A percentile compares a stretch with the other conserved stretches of the same genome.
These are phyloP conservation scores for Hypoxylon sp. DNA, from an alignment of 2,329 filamentous ascomycete genomes.

Conservation along the genomic window DNA sequence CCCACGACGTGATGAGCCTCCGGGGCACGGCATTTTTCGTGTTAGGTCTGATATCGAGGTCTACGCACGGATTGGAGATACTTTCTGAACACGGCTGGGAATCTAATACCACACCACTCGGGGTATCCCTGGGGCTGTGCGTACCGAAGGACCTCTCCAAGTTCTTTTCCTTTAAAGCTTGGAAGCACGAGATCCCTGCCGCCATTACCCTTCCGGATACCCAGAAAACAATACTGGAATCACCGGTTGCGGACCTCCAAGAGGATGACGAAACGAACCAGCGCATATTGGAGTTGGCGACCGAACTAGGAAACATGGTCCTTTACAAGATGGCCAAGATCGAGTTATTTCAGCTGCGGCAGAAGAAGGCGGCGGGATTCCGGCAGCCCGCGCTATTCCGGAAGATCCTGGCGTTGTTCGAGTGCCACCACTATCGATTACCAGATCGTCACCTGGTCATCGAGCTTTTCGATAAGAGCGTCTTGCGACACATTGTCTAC, in stretches of 20 bases:
- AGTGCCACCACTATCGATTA: slow-evolving; percentile 89
- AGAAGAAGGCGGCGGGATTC: slow-evolving; percentile 80
- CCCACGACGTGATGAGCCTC: slow-evolving; percentile 89
- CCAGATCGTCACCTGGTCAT: slow-evolving; percentile 90
- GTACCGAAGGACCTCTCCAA: slow-evolving; percentile 82
- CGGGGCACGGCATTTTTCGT: slow-evolving; percentile 98
- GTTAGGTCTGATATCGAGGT: slow-evolving; percentile 89
- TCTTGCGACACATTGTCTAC: slow-evolving; percentile 86
- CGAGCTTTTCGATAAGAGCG: slow-evolving; percentile 92
- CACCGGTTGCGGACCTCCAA: slow-evolving; percentile 67
- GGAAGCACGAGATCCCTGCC: slow-evolving; percentile 64
- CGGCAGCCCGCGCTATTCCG: slow-evolving; percentile 82
- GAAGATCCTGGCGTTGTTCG: slow-evolving; percentile 85
- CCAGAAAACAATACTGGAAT: slow-evolving; percentile 64
- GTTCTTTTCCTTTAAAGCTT: slow-evolving; percentile 77
- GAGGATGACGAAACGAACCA: slow-evolving; percentile 72
- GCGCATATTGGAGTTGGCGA: slow-evolving; percentile 84
- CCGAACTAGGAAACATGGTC: slow-evolving; percentile 92
- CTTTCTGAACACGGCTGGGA: slow-evolving; percentile 93
- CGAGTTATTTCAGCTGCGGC: slow-evolving; percentile 82
- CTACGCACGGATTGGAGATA: slow-evolving; percentile 91
- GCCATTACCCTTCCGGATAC: slow-evolving; percentile 62
- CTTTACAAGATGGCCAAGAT: slow-evolving; percentile 87
- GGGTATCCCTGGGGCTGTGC: slow-evolving; percentile 87
- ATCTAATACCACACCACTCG: slow-evolving; percentile 84